Percentiles rank a stretch among this genome's conserved stretches.
These are phyloP conservation scores for Chrysoporthe deuterocubensis DNA, from an alignment of 2,329 filamentous ascomycete genomes.

Conservation along the genomic window DNA sequence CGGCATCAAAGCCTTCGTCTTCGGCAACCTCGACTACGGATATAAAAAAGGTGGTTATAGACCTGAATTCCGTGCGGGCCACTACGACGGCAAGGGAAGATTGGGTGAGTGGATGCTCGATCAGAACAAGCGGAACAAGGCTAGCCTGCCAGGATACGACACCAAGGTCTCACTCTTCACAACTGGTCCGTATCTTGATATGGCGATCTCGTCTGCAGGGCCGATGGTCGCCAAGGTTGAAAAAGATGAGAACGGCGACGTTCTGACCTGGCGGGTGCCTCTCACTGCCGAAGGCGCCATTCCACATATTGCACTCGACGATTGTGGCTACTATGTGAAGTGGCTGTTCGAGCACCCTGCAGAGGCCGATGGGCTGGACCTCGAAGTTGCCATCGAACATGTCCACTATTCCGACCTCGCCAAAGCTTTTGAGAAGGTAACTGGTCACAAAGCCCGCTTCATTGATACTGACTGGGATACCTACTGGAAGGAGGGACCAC, in stretches of 20 bases:
- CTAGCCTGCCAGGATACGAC: conserved; percentile 20
- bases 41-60: conserved; percentile 29
- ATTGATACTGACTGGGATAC: conserved; percentile 28
- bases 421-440: conserved; percentile 37
- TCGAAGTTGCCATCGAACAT: conserved; percentile 45
- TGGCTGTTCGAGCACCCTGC: conserved; percentile 54
- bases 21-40: conserved; percentile 30
- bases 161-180: conserved; percentile 46
- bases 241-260: conserved; percentile 39
- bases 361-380: conserved; percentile 48
- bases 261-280: conserved; percentile 48
- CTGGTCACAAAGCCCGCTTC: conserved; percentile 38
- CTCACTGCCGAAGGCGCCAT: conserved; percentile 44
- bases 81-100: conserved; percentile 47
- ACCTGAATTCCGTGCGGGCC: conserved; percentile 22
- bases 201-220: conserved; percentile 43
- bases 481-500: conserved; percentile 10
- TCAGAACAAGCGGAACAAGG: conserved; percentile 42
- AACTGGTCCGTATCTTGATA: conserved; percentile 52
- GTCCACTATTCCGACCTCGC: conserved; percentile 37
- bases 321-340: conserved; percentile 50
- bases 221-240: conserved; percentile 46
- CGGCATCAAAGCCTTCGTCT: conserved; percentile 27
- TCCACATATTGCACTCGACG: conserved; percentile 48
- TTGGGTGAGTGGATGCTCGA: conserved; percentile 49